Evolutionary conservation across 2,329 filamentous ascomycete species (phyloP).

Genomic region (Curvularia verruculosa): DNA sequence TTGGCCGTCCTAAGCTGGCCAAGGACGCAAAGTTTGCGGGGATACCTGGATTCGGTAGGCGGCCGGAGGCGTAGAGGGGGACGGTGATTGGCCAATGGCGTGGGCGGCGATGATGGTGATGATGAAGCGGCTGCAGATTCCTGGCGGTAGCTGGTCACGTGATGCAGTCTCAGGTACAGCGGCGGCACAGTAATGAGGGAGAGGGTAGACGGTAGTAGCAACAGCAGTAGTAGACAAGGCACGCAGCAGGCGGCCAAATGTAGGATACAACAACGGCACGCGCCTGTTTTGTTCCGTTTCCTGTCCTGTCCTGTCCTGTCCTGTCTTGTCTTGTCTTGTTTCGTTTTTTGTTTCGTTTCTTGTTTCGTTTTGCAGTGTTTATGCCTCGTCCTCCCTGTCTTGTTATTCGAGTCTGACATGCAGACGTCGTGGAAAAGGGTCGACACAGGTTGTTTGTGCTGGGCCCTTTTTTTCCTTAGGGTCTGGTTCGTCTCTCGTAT

Average conservation of each 20-base stretch:
- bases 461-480: too few species aligned
- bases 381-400: too few species aligned
- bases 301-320: too few species aligned
- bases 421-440: neutral
- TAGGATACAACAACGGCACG: too few species aligned
- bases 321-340: too few species aligned
- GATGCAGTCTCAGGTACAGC: conserved; percentile 7
- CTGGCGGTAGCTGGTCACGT: conserved; percentile 15
- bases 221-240: too few species aligned
- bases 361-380: too few species aligned
- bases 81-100: conserved; percentile 38
- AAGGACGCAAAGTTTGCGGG: conserved; percentile 44
- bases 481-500: too few species aligned
- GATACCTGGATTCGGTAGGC: conserved; percentile 47
- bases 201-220: conserved; percentile 11
- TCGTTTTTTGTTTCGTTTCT: too few species aligned
- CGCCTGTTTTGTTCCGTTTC: too few species aligned
- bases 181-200: conserved; percentile 21
- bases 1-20: conserved; percentile 74
- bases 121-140: conserved; percentile 23
- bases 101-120: conserved; percentile 24
- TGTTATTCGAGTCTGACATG: too few species aligned
- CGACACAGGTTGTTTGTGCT: neutral
- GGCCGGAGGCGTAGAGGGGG: conserved; percentile 30
- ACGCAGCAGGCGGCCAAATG: too few species aligned